These are phyloP conservation scores for Ensete ventricosum DNA, from an alignment of 176 grass and related monocot genomes.

Conservation along the genomic window DNA sequence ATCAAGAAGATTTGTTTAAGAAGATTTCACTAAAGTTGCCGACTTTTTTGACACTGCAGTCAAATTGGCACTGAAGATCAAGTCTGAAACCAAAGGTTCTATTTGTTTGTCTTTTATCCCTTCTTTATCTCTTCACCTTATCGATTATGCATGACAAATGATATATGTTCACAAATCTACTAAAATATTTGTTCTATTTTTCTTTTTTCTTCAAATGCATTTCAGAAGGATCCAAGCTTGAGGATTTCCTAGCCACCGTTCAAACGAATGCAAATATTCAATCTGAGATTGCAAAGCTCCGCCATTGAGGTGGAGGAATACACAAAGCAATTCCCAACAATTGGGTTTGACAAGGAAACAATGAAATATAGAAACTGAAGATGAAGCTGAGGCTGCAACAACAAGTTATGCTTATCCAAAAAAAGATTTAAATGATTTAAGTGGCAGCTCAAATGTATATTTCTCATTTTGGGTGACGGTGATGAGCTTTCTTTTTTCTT, in stretches of 20 bases:
- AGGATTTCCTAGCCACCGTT: slow-evolving; percentile 87
- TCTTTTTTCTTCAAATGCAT: slow-evolving; percentile 10
- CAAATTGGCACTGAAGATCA: slow-evolving; percentile 68
- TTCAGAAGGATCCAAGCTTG: slow-evolving; percentile 69
- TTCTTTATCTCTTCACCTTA: slow-evolving; percentile 3
- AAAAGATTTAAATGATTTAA: not conserved
- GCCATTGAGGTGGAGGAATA: slow-evolving; percentile 80
- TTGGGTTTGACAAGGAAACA: slow-evolving; percentile 97
- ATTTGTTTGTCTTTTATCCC: not conserved
- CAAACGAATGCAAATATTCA: slow-evolving; percentile 59
- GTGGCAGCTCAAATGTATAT: not conserved
- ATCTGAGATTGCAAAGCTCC: slow-evolving; percentile 79
- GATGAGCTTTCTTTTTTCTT: too few species aligned
- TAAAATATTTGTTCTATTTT: not conserved
- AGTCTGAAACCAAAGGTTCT: slow-evolving; percentile 63
- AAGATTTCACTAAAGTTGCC: slow-evolving; percentile 91
- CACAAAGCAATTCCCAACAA: slow-evolving; percentile 93
- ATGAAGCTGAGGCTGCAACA: not conserved
- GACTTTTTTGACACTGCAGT: slow-evolving; percentile 82
- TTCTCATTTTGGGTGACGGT: not conserved
- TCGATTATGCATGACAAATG: not conserved
- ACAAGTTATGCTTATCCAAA: not conserved
- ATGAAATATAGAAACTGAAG: slow-evolving; percentile 88
- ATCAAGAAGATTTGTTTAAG: slow-evolving; percentile 93
- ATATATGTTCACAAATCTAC: not conserved